Evolutionary conservation across 2,329 filamentous ascomycete genomes (phyloP).

Genomic region (Endocalyx cinctus): DNA sequence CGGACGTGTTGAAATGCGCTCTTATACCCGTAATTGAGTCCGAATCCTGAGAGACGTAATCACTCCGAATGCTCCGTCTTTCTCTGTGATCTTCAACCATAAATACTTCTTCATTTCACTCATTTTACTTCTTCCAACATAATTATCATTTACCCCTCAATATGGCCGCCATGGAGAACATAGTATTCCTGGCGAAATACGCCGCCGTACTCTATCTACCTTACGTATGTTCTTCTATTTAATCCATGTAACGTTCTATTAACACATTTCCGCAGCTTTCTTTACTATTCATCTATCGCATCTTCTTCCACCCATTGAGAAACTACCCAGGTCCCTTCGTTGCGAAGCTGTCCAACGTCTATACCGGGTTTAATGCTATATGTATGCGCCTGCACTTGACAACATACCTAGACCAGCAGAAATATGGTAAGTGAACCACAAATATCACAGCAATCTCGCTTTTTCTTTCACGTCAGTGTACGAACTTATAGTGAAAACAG

Average conservation of each 20-base stretch:
- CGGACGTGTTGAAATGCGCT: too few relatives aligned
- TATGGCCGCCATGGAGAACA: neutral
- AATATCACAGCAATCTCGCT: neutral
- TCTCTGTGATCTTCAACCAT: too few relatives aligned
- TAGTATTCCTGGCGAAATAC: neutral
- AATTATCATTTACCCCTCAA: too few relatives aligned
- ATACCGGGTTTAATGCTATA: conserved; percentile 1
- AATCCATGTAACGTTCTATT: neutral
- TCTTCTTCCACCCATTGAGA: conserved; percentile 1
- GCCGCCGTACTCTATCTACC: neutral
- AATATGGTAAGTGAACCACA: conserved; percentile 1
- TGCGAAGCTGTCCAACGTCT: neutral
- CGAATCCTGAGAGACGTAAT: too few relatives aligned
- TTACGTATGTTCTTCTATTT: neutral
- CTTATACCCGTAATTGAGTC: too few relatives aligned
- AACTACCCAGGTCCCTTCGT: conserved; percentile 1
- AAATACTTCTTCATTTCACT: too few relatives aligned
- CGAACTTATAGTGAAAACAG: neutral
- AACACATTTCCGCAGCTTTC: neutral
- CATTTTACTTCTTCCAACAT: too few relatives aligned
- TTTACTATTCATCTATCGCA: neutral
- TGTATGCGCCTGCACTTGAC: conserved; percentile 1
- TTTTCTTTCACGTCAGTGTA: neutral
- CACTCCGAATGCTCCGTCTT: too few relatives aligned
- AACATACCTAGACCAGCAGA: conserved; percentile 1